Base-by-base conservation (phyloP, 2,329 filamentous ascomycete species). In the Fusarium devonianum region DNA sequence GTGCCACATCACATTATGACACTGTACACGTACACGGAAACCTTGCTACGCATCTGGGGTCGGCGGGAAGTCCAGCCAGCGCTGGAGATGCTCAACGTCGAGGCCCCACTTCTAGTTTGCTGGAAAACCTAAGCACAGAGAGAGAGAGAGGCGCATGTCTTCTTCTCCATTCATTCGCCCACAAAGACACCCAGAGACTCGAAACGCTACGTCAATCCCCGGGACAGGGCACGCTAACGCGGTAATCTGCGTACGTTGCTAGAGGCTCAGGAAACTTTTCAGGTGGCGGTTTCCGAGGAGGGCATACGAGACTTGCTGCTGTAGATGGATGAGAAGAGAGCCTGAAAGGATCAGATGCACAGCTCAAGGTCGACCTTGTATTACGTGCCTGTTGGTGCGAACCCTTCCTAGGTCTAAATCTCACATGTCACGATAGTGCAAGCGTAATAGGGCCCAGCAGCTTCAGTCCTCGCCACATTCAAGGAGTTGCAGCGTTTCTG, bases 161-260 rank as follows among this genome's bases (percentile, higher is more conserved):
- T n/a, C n/a, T 54, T 35, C 43, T 42, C 44, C 28, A 50, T 55
- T 26, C 14, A 45, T 53, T 57, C 53, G 35, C 38, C 45, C 37
- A 51, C 55, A 44, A 38, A 37, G 34, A 36, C 36, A 29, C 32
- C 16, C 13, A 17, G 19, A 10, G 21, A 32, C 29, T 32, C 29
- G 30, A 8, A 23, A 12, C 19, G 21, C 34, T 58, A 56, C 41
- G 43, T 54, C 55, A 42, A 48, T 49, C 50, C 59, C 60, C 54
- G 36, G 46, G 44, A 38, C 32, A 63, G 54, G 60, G 59, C 60
- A 63, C 51, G 56, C 59, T 63, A 62, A 42, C 26, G 53, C 29
- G 34, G 37, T 37, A 46, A 30, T 23, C n/a, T n/a, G n/a, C n/a
- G n/a, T 53, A 28, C 38, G 18, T 45, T 39, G 35, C 42, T 46